Base-by-base conservation (phyloP, 2,329 filamentous ascomycete species). In the Colletotrichum sansevieriae region DNA sequence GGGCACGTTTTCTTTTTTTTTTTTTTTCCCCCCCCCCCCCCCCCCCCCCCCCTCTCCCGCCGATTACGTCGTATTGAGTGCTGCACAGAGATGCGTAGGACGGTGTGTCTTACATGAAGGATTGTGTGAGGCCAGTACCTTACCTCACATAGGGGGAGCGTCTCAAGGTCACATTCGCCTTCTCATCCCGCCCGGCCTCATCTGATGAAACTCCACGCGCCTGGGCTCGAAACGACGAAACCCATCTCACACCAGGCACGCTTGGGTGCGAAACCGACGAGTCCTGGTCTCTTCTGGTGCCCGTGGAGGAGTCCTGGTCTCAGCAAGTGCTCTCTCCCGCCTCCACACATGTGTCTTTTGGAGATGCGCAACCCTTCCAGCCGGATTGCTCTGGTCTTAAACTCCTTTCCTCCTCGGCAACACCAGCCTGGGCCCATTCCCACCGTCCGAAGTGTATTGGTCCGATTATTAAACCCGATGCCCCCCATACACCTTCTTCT, bases 201-300 rank as follows among this genome's bases (percentile, higher is more conserved):
- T 68, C 65, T 35, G 65, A 68, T 68, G 41, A 56, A 65, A 56
- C 47, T 13, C 41, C 47, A 65, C 54, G 47, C 61, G 62, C 20
- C 61, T 61, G 47, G 47, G 46, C 55, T 65, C 41, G 61, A 65
- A 65, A 68, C 65, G 49, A 60, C 61, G 65, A 68, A 68, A 68
- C 65, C 47, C 47, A 43, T 47, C 61, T 68, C 65, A 60, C 54
- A 55, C 62, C 41, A 41, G 18, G 35, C 18, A 33, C 47, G 47
- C 59, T 62, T 54, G 59, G 37, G 22, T 44, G 25, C 65, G 54
- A 60, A 55, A 60, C 65, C 55, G 62, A 65, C 13, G 55, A 35
- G 41, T 25, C 61, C 22, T 54, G 33, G 44, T 52, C 46, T 41
- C 18, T 18, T 18, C 18, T 18, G 18, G 18, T 18, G 18, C 18